These are phyloP conservation scores for Pythium brachiatum DNA, from an alignment of 352 stramenopile genomes.

Conservation along the genomic window DNA sequence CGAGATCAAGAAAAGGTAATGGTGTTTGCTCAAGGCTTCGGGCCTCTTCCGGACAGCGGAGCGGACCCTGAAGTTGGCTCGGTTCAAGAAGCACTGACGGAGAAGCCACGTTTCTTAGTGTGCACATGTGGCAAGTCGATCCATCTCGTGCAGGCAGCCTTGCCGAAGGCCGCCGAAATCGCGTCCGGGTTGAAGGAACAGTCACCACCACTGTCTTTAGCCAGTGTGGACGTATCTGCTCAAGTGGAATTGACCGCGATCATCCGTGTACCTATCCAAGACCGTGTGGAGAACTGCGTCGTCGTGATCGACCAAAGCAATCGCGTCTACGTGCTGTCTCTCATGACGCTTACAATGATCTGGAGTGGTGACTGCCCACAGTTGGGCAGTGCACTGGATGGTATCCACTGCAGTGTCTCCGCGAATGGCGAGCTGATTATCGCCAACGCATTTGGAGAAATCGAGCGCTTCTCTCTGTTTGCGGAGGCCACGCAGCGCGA, in stretches of 20 bases:
- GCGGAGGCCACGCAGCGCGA: conserved; percentile 49
- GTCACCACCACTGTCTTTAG: conserved; percentile 41
- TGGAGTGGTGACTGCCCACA: conserved; percentile 42
- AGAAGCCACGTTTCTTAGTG: conserved; percentile 50
- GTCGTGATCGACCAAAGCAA: conserved; percentile 67
- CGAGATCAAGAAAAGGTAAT: conserved; percentile 50
- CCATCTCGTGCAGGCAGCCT: conserved; percentile 43
- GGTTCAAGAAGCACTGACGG: conserved; percentile 29
- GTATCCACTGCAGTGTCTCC: conserved; percentile 41
- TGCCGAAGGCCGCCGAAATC: conserved; percentile 61
- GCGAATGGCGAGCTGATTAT: conserved; percentile 57
- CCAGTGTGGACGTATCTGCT: conserved; percentile 46
- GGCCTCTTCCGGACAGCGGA: conserved; percentile 19
- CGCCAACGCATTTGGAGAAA: conserved; percentile 59
- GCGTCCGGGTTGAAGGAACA: conserved; percentile 44
- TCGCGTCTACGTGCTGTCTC: conserved; percentile 57
- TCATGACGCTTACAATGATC: conserved; percentile 53
- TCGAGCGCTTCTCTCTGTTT: conserved; percentile 65
- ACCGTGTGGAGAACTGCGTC: conserved; percentile 61
- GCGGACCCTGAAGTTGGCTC: conserved; percentile 20
- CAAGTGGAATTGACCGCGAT: conserved; percentile 45
- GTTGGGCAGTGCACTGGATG: conserved; percentile 37
- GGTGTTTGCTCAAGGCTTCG: conserved; percentile 44
- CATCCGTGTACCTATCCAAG: conserved; percentile 52
- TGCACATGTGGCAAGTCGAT: conserved; percentile 58